A percentile compares a stretch with the other conserved stretches of the same genome.
Conservation (phyloP, 805 yeast species). For the Candida gorgasii region DNA sequence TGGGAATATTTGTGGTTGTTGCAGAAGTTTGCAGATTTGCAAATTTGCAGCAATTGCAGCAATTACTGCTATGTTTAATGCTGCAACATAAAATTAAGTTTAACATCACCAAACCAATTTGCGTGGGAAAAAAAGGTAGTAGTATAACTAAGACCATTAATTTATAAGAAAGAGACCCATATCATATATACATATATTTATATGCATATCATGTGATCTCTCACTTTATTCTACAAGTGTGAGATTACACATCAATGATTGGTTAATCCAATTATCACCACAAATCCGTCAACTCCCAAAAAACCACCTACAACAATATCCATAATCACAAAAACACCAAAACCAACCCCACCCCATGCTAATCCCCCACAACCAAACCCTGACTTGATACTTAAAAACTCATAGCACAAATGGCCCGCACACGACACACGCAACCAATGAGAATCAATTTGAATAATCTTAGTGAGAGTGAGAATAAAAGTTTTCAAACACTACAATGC, state of each 20-base stretch:
- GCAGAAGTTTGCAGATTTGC: slow-evolving; percentile 1
- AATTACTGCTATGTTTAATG: no score
- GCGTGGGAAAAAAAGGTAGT: no score
- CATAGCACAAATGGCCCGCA: neutral
- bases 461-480: slow-evolving; percentile 3
- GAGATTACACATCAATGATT: neutral
- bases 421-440: slow-evolving; percentile 6
- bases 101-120: no score
- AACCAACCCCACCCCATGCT: neutral
- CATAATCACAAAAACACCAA: neutral
- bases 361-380: neutral
- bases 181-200: no score
- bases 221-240: no score
- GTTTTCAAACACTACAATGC: slow-evolving; percentile 3
- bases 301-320: neutral
- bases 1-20: neutral
- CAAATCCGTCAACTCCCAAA: neutral
- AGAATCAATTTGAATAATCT: slow-evolving; percentile 3
- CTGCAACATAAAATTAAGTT: no score
- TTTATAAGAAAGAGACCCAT: no score
- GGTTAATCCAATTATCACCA: neutral
- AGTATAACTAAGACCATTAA: no score
- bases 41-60: neutral
- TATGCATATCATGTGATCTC: no score
- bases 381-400: neutral